phyloP scores from a whole-genome alignment of 2,329 filamentous ascomycete species.

The Venturiaceae sp. region DNA sequence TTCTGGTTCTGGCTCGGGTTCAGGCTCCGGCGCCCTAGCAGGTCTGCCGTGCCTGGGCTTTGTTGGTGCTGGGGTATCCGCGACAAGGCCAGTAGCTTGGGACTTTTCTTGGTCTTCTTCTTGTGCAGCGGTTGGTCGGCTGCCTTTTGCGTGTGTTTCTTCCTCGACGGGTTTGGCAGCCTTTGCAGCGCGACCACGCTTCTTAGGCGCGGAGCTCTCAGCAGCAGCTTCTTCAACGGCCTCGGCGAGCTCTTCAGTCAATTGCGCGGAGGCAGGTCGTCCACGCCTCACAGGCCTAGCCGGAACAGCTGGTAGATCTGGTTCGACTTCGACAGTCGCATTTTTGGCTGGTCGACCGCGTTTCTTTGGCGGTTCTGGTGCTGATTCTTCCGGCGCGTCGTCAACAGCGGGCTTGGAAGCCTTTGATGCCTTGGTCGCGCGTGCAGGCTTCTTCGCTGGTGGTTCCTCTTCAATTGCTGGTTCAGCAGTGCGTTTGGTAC shows the following conservation, averaged over 20 bases:
- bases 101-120: conserved; percentile 7
- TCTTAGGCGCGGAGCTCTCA: conserved; percentile 8
- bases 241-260: not conserved
- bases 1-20: not conserved
- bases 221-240: not conserved
- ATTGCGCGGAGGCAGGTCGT: conserved; percentile 4
- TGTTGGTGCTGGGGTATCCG: not conserved
- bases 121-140: not conserved
- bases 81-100: not conserved
- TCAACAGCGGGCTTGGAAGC: not conserved
- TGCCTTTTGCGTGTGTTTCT: not conserved
- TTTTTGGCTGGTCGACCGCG: conserved; percentile 16
- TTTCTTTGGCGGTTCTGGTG: conserved; percentile 16
- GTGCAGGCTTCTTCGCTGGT: conserved; percentile 3
- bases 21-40: not conserved
- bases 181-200: conserved; percentile 9
- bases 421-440: not conserved
- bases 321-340: conserved; percentile 3
- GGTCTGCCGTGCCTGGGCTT: not conserved
- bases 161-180: conserved; percentile 7
- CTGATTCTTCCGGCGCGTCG: not conserved
- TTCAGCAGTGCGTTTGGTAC: not conserved
- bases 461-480: not conserved
- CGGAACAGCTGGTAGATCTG: conserved; percentile 1
- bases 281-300: conserved; percentile 10